These are phyloP conservation scores for Quercus glauca DNA, from an alignment of 306 rosid species.

Conservation along the genomic window DNA sequence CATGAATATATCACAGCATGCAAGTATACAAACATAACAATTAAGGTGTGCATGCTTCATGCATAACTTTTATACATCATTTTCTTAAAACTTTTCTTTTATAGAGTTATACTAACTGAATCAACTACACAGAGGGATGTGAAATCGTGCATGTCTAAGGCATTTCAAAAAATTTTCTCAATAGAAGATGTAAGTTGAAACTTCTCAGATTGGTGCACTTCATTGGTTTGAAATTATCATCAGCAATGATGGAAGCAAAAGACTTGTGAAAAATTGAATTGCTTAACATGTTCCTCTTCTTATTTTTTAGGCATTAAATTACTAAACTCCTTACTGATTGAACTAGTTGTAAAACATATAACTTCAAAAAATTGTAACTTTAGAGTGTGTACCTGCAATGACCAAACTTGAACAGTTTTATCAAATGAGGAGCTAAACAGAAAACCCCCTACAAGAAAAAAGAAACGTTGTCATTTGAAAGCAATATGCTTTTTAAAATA, in stretches of 20 bases:
- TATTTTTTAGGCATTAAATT: neutral
- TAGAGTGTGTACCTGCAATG: constrained; percentile 67
- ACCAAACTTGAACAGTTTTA: constrained; percentile 83
- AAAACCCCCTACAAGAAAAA: constrained; percentile 62
- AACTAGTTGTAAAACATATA: neutral
- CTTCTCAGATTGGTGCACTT: constrained; percentile 7
- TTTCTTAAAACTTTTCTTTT: too few species aligned
- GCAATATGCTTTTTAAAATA: neutral
- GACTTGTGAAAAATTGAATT: neutral
- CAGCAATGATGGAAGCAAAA: constrained; percentile 12
- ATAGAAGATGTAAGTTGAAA: constrained; percentile 6
- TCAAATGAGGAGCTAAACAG: constrained; percentile 92
- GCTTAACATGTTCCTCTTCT: too few species aligned
- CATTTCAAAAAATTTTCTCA: constrained; percentile 7
- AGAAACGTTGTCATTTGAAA: constrained; percentile 20
- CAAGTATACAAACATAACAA: too few species aligned
- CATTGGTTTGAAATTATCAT: constrained; percentile 6
- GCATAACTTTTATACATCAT: too few species aligned
- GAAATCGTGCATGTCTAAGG: neutral
- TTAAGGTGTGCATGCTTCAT: too few species aligned
- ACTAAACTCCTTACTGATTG: constrained; percentile 4
- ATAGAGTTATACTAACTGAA: neutral
- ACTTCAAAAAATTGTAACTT: constrained; percentile 11
- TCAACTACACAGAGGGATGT: neutral
- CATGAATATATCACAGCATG: neutral